phyloP scores from a whole-genome alignment of 371 early-diverging fungal genomes.

The Rhizopus delemar region DNA sequence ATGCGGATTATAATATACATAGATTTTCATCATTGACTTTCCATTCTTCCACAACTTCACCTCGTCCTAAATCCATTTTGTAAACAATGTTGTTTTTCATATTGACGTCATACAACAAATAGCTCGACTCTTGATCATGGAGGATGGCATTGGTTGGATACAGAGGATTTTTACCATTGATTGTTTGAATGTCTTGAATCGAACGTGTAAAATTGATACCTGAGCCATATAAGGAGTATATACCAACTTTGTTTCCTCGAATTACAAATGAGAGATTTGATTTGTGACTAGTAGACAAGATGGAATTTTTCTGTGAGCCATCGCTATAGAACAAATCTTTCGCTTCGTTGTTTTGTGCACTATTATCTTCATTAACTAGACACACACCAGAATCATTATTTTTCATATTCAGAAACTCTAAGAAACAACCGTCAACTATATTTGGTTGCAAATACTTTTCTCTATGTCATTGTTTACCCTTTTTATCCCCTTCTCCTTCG shows the following conservation, averaged over 20 bases:
- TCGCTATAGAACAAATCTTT: slow-evolving; percentile 23
- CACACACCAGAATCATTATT: background rate
- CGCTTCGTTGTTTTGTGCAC: slow-evolving; percentile 26
- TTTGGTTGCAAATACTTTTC: too few relatives aligned
- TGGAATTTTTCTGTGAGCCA: slow-evolving; percentile 55
- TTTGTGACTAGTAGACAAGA: slow-evolving; percentile 76
- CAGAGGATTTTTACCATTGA: slow-evolving; percentile 46
- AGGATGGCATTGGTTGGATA: background rate
- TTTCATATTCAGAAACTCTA: background rate
- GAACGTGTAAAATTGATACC: slow-evolving; percentile 66
- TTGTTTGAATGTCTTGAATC: slow-evolving; percentile 56
- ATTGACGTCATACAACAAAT: slow-evolving; percentile 73
- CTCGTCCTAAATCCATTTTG: slow-evolving; percentile 89
- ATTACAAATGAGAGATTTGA: slow-evolving; percentile 83
- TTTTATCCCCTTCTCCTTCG: background rate
- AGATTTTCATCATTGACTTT: slow-evolving; percentile 64
- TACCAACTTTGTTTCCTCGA: slow-evolving; percentile 83
- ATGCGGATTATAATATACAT: slow-evolving; percentile 13
- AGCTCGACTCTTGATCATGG: slow-evolving; percentile 72
- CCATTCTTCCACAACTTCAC: slow-evolving; percentile 94
- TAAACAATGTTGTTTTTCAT: slow-evolving; percentile 69
- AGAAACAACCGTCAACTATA: background rate
- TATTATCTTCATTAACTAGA: slow-evolving; percentile 17
- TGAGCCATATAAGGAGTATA: slow-evolving; percentile 75
- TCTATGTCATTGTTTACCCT: background rate